Percentiles rank a stretch among this genome's conserved stretches.
phyloP scores from a whole-genome alignment of 176 grass and related monocot species.

The Calamus simplicifolius region DNA sequence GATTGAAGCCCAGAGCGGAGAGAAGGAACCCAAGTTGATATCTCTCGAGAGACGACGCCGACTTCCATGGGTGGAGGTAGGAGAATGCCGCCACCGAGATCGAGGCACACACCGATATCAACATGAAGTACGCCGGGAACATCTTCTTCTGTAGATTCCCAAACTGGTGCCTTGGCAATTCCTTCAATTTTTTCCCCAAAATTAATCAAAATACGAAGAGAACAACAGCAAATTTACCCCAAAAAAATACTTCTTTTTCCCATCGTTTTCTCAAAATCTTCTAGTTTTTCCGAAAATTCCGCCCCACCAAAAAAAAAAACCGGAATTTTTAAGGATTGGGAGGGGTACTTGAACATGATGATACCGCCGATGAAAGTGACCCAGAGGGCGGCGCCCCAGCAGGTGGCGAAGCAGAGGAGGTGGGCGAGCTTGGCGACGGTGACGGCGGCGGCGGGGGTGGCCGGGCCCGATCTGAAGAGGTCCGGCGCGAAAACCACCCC shows the following conservation, averaged over 20 bases:
- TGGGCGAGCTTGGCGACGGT: slow-evolving; percentile 71
- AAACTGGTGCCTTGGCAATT: slow-evolving; percentile 96
- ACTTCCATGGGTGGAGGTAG: slow-evolving; percentile 91
- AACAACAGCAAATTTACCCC: background rate
- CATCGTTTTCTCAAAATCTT: too few relatives aligned
- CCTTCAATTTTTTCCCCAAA: slow-evolving; percentile 18
- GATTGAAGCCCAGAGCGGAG: slow-evolving; percentile 61
- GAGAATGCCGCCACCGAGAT: slow-evolving; percentile 72
- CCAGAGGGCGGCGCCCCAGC: slow-evolving; percentile 86
- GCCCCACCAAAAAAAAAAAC: background rate
- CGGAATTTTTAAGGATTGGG: background rate
- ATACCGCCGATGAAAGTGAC: slow-evolving; percentile 98
- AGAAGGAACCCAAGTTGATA: slow-evolving; percentile 93
- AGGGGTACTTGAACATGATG: slow-evolving; percentile 89
- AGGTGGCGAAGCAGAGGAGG: slow-evolving; percentile 83
- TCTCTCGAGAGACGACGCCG: slow-evolving; percentile 47
- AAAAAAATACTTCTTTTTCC: too few relatives aligned
- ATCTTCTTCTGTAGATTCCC: slow-evolving; percentile 90
- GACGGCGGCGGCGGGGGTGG: slow-evolving; percentile 20
- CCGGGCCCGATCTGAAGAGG: slow-evolving; percentile 33
- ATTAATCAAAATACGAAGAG: background rate
- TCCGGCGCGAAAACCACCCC: slow-evolving; percentile 81
- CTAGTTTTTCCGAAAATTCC: too few relatives aligned
- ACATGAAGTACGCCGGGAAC: slow-evolving; percentile 90
- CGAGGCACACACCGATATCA: slow-evolving; percentile 58